Conservation (phyloP, 805 yeast genomes). For the Yamadazyma philogaea region DNA sequence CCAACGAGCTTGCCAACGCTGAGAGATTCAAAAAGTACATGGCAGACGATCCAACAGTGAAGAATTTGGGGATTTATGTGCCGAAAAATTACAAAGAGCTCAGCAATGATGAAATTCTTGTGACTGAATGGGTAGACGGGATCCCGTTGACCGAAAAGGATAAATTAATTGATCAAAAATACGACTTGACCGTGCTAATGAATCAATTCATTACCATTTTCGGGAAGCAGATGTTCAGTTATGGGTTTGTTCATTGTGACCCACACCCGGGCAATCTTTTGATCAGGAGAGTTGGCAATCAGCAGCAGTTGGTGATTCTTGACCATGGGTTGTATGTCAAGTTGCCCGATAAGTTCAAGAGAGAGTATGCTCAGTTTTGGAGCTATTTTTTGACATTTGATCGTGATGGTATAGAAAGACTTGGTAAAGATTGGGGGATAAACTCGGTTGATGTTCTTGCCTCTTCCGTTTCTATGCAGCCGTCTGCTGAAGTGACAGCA, state of each 20-base stretch:
- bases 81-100: slow-evolving; percentile 50
- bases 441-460: slow-evolving; percentile 62
- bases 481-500: slow-evolving; percentile 24
- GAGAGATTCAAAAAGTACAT: slow-evolving; percentile 36
- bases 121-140: slow-evolving; percentile 79
- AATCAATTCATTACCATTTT: slow-evolving; percentile 48
- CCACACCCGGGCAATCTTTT: slow-evolving; percentile 81
- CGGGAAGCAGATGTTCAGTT: slow-evolving; percentile 58
- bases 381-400: slow-evolving; percentile 55
- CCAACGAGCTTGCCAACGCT: slow-evolving; percentile 54
- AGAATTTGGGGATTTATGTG: slow-evolving; percentile 43
- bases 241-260: slow-evolving; percentile 71
- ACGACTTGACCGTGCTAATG: slow-evolving; percentile 43
- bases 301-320: slow-evolving; percentile 60
- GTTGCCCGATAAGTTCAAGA: slow-evolving; percentile 48
- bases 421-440: slow-evolving; percentile 66
- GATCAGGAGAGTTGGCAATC: slow-evolving; percentile 39
- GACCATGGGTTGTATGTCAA: slow-evolving; percentile 74
- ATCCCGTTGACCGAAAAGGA: slow-evolving; percentile 49
- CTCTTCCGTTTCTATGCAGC: slow-evolving; percentile 50
- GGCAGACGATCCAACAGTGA: slow-evolving; percentile 40
- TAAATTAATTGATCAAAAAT: slow-evolving; percentile 37
- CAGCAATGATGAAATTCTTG: slow-evolving; percentile 50
- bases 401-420: slow-evolving; percentile 40
- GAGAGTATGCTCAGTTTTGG: slow-evolving; percentile 64